These are phyloP conservation scores for Cryptosporidium bovis DNA, from an alignment of 169 alveolate genomes.

Conservation along the genomic window DNA sequence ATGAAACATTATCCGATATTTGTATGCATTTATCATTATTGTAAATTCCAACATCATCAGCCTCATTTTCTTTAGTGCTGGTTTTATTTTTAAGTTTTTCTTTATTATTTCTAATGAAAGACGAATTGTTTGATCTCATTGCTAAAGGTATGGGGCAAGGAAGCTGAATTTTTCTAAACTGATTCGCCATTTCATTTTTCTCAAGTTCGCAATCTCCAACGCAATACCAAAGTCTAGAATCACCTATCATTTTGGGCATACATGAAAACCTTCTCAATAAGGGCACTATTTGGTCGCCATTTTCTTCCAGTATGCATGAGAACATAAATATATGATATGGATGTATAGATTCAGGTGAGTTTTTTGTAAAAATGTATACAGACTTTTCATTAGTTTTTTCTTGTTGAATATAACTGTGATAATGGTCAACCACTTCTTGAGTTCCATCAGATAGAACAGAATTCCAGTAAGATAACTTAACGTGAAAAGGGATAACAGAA, in stretches of 20 bases:
- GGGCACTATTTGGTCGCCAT: constrained; percentile 16
- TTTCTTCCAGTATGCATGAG: constrained; percentile 44
- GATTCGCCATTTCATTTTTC: constrained; percentile 48
- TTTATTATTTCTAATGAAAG: constrained; percentile 11
- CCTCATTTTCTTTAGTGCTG: neutral
- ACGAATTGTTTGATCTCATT: constrained; percentile 42
- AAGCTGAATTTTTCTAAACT: constrained; percentile 16
- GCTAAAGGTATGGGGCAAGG: constrained; percentile 69
- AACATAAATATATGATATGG: constrained; percentile 52
- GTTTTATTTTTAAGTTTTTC: neutral
- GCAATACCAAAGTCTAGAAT: constrained; percentile 52
- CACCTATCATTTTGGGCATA: constrained; percentile 16
- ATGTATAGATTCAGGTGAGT: constrained; percentile 22
- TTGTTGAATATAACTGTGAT: constrained; percentile 32
- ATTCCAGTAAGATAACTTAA: constrained; percentile 51
- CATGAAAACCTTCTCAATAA: constrained; percentile 42
- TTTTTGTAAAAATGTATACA: constrained; percentile 60
- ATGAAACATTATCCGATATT: constrained; percentile 36
- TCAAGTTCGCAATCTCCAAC: constrained; percentile 56
- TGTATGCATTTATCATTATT: constrained; percentile 14
- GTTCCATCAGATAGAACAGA: constrained; percentile 20
- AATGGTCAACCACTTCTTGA: constrained; percentile 41
- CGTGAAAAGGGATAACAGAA: constrained; percentile 49
- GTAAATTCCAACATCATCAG: neutral
- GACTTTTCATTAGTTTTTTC: constrained; percentile 58